Conservation (phyloP, 2,329 filamentous ascomycete species). For the Penicillium sp. region DNA sequence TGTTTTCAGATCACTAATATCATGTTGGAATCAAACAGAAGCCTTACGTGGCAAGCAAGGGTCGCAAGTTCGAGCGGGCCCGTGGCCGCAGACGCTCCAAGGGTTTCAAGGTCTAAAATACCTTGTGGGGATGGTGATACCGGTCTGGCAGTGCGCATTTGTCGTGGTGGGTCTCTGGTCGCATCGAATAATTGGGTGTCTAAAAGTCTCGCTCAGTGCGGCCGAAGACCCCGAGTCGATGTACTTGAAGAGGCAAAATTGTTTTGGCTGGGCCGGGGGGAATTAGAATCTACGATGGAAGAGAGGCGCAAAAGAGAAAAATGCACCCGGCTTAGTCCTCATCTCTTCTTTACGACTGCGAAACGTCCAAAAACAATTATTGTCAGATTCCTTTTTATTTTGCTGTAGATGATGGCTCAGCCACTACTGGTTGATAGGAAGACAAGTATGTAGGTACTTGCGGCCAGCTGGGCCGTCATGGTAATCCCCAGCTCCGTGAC, state of each 20-base stretch:
- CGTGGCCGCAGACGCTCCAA: constrained; percentile 97
- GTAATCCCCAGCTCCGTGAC: constrained; percentile 78
- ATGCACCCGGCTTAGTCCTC: constrained; percentile 30
- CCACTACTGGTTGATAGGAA: constrained; percentile 32
- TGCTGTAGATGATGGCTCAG: neutral
- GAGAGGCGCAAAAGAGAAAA: constrained; percentile 28
- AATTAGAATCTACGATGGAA: constrained; percentile 25
- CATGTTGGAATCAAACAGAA: constrained; percentile 59
- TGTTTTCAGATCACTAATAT: neutral
- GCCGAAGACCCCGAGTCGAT: constrained; percentile 23
- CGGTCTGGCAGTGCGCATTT: constrained; percentile 14
- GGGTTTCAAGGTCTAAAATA: constrained; percentile 97
- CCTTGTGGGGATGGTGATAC: constrained; percentile 16
- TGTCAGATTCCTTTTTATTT: constrained; percentile 8
- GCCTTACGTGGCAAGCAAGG: constrained; percentile 96
- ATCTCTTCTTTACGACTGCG: constrained; percentile 25
- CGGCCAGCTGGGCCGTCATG: constrained; percentile 51
- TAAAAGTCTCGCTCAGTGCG: constrained; percentile 17
- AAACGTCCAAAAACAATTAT: constrained; percentile 24
- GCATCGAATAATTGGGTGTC: constrained; percentile 16
- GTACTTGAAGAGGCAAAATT: constrained; percentile 23
- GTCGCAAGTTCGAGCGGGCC: constrained; percentile 98
- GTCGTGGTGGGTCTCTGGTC: constrained; percentile 12
- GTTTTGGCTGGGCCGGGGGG: constrained; percentile 23
- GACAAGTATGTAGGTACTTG: constrained; percentile 55